Conservation (phyloP, 2,329 filamentous ascomycete species). For the Malbranchea zuffiana region DNA sequence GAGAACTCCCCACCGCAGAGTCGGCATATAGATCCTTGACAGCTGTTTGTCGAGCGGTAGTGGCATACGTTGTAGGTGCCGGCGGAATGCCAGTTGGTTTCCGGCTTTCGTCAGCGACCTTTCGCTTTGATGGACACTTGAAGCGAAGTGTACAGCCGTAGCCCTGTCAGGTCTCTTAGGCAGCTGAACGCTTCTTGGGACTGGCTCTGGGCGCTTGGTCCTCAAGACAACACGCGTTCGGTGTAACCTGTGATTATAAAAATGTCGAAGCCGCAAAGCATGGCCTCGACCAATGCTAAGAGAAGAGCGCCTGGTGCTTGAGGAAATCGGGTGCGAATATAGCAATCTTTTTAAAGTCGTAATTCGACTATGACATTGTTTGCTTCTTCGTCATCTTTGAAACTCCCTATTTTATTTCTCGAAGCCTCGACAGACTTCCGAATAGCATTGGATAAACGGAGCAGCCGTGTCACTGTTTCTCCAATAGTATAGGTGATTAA, state of each 20-base stretch:
- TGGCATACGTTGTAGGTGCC: neutral
- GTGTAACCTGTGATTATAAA: neutral
- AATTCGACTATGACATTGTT: neutral
- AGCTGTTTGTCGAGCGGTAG: neutral
- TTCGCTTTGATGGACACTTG: neutral
- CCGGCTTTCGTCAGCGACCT: neutral
- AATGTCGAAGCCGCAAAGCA: neutral
- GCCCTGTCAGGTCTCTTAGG: neutral
- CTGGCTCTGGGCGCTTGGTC: neutral
- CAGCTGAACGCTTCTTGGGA: neutral
- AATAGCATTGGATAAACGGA: conserved; percentile 1
- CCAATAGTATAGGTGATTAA: neutral
- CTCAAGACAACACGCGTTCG: neutral
- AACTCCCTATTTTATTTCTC: neutral
- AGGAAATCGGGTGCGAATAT: neutral
- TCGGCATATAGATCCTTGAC: neutral
- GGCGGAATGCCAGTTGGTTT: neutral
- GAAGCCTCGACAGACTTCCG: neutral
- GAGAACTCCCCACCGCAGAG: neutral
- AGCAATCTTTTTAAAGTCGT: neutral
- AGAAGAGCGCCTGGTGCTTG: neutral
- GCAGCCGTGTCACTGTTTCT: neutral
- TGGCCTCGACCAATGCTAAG: neutral
- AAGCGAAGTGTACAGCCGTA: neutral
- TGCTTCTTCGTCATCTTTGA: neutral